Base-by-base conservation (phyloP, 176 grass and related monocot genomes). In the Aechmea fasciata region DNA sequence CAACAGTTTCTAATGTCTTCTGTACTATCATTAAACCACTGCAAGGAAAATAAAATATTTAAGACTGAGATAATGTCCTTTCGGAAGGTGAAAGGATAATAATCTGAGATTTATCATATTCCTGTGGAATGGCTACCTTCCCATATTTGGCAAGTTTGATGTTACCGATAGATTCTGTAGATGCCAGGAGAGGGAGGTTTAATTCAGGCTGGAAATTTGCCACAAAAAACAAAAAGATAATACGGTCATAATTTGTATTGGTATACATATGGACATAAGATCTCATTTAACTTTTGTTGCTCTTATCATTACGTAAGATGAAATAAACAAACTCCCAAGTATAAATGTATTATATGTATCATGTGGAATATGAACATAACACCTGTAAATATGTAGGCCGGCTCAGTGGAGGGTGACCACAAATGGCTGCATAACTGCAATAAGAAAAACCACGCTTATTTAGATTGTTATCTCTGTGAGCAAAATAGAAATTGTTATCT, bases 1-100 rank as follows among this genome's bases (percentile, higher is more conserved):
- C 93, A 96, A n/a, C 82, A 83, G 15, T 74, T 66, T 69, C 85
- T 79, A 33, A 96, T 89, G 64, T 96, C 89, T 11, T 83, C 82
- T 0, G 81, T 72, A 7, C 88, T 52, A 65, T 96, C 93, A 49
- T 82, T 73, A 69, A 96, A 96, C 93, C 93, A 92, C 93, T 92
- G 75, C 65, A 80, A 55, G 55, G 50, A 65, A 71, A 47, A 50
- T 68, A 49, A 50, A 57, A 71, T 64, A 74, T 11, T 13, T 51
- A 24, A 29, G 57, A 64, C 2, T 75, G 11, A 57, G 55, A 22
- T 51, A 69, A 28, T 71, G 15, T 11, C 52, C n/a, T 48, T 18
- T 41, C 57, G 29, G 6, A 50, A 17, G 47, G 52, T 22, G 26
- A 77, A 18, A 70, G 18, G 10, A 50, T 33, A 48, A 57, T 48